Evolutionary conservation across 208 protist genomes (phyloP).

Genomic region (Leishmania arabica): DNA sequence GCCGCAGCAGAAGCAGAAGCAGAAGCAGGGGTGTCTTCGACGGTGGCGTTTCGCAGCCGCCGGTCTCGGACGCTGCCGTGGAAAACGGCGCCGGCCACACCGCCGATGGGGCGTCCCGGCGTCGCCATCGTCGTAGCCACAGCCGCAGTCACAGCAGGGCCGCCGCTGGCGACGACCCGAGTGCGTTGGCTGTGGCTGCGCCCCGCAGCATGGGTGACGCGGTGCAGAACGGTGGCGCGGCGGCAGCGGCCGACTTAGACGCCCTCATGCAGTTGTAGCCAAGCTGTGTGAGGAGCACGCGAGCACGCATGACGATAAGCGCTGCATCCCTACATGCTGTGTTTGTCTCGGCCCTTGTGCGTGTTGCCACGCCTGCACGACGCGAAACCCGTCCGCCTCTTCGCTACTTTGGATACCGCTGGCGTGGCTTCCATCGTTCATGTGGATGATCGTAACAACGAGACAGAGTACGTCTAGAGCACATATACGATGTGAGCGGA

Average conservation of each 20-base stretch:
- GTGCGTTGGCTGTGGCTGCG: not conserved
- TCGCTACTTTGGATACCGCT: not conserved
- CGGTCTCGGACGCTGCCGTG: not conserved
- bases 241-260: constrained; percentile 27
- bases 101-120: not conserved
- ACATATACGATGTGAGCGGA: not conserved
- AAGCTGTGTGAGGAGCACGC: not conserved
- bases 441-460: not conserved
- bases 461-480: not conserved
- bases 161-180: not conserved
- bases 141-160: constrained; percentile 13
- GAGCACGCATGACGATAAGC: not conserved
- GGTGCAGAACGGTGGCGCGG: not conserved
- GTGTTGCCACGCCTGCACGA: not conserved
- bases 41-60: constrained; percentile 11
- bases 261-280: constrained; percentile 40
- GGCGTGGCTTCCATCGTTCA: not conserved
- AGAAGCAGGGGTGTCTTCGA: constrained; percentile 27
- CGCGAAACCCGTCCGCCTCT: not conserved
- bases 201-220: not conserved
- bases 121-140: constrained; percentile 5
- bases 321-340: too few species aligned
- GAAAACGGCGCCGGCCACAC: constrained; percentile 1
- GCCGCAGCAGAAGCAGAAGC: constrained; percentile 5
- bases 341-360: not conserved